phyloP scores from a whole-genome alignment of 306 rosid genomes.

The Prunus mongolica region DNA sequence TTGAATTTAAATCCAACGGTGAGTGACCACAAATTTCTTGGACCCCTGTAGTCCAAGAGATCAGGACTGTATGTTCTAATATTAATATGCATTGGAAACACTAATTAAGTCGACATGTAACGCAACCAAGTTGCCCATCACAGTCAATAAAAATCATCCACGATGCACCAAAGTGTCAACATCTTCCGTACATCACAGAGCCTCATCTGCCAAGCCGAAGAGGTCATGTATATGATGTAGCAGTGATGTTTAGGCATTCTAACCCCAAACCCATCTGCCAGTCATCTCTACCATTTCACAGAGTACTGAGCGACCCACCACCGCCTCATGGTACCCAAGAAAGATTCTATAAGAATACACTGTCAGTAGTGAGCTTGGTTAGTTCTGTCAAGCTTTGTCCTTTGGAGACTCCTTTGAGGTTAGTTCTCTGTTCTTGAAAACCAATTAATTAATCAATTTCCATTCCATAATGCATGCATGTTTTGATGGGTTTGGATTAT shows the following conservation, averaged over 20 bases:
- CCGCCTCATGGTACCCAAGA: conserved; percentile 8
- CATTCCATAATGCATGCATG: conserved; percentile 12
- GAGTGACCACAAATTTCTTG: no score
- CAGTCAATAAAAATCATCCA: conserved; percentile 1
- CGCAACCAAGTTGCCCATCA: not conserved
- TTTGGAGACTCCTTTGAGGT: conserved; percentile 9
- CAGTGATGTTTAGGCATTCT: not conserved
- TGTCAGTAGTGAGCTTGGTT: not conserved
- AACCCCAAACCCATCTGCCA: not conserved
- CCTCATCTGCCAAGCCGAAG: not conserved
- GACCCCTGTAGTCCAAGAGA: no score
- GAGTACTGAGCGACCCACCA: conserved; percentile 4
- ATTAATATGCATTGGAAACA: not conserved
- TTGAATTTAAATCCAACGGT: no score
- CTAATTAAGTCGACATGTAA: not conserved
- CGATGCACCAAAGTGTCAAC: conserved; percentile 1
- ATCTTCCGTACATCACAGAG: conserved; percentile 7
- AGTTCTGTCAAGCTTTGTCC: not conserved
- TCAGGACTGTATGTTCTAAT: no score
- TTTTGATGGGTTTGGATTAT: not conserved
- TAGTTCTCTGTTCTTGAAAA: not conserved
- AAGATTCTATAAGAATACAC: conserved; percentile 8
- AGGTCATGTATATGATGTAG: not conserved
- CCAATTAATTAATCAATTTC: not conserved
- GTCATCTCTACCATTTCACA: not conserved